Evolutionary conservation across 495 filamentous ascomycete genomes (phyloP).

Genomic region (Lichina pygmaea): DNA sequence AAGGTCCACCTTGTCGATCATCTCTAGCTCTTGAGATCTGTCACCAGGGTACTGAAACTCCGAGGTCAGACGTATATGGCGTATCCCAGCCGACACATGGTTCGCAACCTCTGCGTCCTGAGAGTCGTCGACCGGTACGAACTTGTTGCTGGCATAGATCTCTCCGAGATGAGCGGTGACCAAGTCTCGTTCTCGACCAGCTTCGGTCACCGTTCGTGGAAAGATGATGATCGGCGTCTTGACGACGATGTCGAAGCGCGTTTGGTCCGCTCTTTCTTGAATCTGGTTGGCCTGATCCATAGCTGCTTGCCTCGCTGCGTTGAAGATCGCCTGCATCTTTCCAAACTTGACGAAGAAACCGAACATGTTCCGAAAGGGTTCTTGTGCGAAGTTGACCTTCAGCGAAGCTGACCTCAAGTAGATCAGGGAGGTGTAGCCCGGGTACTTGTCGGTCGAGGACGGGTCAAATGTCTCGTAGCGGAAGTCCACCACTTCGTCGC

Average conservation of each 20-base stretch:
- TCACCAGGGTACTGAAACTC: slow-evolving; percentile 57
- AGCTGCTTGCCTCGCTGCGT: slow-evolving; percentile 85
- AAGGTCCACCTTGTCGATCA: slow-evolving; percentile 88
- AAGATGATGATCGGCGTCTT: slow-evolving; percentile 93
- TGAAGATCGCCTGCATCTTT: slow-evolving; percentile 98
- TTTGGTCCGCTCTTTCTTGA: slow-evolving; percentile 63
- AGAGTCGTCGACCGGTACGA: slow-evolving; percentile 52
- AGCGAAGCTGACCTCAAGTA: slow-evolving; percentile 75
- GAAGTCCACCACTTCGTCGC: slow-evolving; percentile 91
- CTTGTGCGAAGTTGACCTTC: slow-evolving; percentile 86
- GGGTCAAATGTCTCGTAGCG: slow-evolving; percentile 87
- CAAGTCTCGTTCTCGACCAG: slow-evolving; percentile 42
- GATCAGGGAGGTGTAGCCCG: slow-evolving; percentile 85
- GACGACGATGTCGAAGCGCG: slow-evolving; percentile 80
- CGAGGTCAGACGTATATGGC: slow-evolving; percentile 74
- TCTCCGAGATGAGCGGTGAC: slow-evolving; percentile 87
- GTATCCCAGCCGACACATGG: slow-evolving; percentile 71
- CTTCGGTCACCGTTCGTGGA: slow-evolving; percentile 36
- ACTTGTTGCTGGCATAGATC: slow-evolving; percentile 86
- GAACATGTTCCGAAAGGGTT: slow-evolving; percentile 95
- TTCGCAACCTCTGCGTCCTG: slow-evolving; percentile 50
- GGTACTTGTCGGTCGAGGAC: slow-evolving; percentile 36
- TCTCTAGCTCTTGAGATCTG: slow-evolving; percentile 60
- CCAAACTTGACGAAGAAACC: slow-evolving; percentile 95
- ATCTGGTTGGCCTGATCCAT: slow-evolving; percentile 80